Base-by-base conservation (phyloP, 2,329 filamentous ascomycete species). In the Juglanconis oblonga region DNA sequence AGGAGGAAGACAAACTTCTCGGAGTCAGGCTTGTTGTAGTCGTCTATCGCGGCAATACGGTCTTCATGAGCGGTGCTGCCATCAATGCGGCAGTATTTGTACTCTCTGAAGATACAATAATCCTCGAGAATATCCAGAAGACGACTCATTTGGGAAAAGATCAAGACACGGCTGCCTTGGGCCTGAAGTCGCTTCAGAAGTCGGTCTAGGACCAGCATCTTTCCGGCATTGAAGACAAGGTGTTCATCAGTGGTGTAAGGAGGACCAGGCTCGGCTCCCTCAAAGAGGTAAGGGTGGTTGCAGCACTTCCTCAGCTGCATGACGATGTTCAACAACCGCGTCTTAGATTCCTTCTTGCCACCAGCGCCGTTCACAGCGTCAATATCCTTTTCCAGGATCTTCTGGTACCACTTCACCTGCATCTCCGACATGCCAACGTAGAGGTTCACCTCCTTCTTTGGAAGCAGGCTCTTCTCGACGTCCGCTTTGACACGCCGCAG, bases 231-330 rank as follows among this genome's bases (percentile, higher is more conserved):
- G 77, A 87, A 90, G 47, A 99, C 80, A 55, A 99, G 81, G 76
- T 99, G 96, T 76, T 98, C 94, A 70, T 99, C 95, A 0, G 94
- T 99, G 1, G 96, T 99, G 73, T 98, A 99, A 1, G 96, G 95
- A 11, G 95, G 96, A 33, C 95, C 95, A 47, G 95, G 95, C 72
- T 99, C 95, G 9, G 95, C 95, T 57, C 95, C 95, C 72, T 99
- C 95, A 67, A 99, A 99, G 1, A 99, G 85, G 69, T 99, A 99
- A 0, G 95, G 95, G 71, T 99, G 95, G 69, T 99, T 99, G 74
- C 95, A 99, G 77, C 95, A 99, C 76, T 99, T 99, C 68, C 95
- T 89, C 65, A 99, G 84, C 76, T 99, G 95, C 95, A 99, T 99
- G 68, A 99, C 95, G 71, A 99, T 99, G 76, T 99, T 99, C 65